Evolutionary conservation across 164 flowering plant genomes (phyloP).

Genomic region (Santalum album): DNA sequence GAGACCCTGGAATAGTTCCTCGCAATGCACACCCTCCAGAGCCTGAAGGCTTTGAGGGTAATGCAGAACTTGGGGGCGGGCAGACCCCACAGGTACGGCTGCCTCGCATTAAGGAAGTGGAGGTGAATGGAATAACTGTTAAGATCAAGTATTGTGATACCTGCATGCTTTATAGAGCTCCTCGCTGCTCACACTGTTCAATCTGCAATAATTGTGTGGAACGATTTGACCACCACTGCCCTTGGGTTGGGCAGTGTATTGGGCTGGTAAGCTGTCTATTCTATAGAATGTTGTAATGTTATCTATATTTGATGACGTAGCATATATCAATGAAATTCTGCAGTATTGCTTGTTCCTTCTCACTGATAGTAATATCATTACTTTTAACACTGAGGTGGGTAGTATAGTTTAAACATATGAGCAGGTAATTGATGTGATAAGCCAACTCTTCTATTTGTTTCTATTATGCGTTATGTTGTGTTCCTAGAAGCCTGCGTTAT

Average conservation of each 20-base stretch:
- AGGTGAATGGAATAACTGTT: constrained; percentile 27
- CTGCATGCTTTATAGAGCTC: constrained; percentile 41
- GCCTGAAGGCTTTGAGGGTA: constrained; percentile 21
- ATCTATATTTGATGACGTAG: background rate
- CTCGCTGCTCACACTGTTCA: constrained; percentile 44
- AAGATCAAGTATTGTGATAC: constrained; percentile 42
- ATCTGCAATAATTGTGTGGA: constrained; percentile 44
- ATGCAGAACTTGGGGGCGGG: constrained; percentile 11
- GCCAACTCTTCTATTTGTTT: no score
- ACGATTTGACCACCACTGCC: constrained; percentile 44
- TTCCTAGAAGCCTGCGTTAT: no score
- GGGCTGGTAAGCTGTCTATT: constrained; percentile 23
- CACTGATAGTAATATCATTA: no score
- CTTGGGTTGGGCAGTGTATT: constrained; percentile 50
- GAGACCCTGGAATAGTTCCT: constrained; percentile 46
- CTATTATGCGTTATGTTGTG: no score
- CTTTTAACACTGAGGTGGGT: no score
- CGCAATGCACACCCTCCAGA: constrained; percentile 40
- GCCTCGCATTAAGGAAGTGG: constrained; percentile 29
- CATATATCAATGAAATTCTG: constrained; percentile 24
- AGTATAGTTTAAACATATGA: no score
- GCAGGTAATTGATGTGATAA: no score
- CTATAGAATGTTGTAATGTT: background rate
- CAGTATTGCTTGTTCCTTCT: no score
- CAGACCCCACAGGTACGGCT: constrained; percentile 23